Base-by-base conservation (phyloP, 108 stramenopile species). In the Chaetoceros tenuissimus region DNA sequence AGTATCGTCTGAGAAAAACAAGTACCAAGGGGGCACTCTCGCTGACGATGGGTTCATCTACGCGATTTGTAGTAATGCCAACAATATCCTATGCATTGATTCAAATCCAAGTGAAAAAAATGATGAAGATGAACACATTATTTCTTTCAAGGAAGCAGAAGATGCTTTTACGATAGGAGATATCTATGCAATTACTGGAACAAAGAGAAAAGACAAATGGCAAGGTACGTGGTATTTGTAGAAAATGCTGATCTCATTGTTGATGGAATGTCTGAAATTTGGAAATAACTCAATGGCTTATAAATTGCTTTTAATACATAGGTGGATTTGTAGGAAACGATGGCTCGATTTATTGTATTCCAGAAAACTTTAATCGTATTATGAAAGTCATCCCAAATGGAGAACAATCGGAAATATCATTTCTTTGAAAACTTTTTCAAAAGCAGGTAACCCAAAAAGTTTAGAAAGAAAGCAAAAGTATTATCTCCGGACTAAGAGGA, bases 11-110 rank as follows among this genome's bases (percentile, higher is more conserved):
- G 71, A 68, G 31, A 87, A 84, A 59, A 93, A 93, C 30, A 90
- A 94, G 60, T 94, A 82, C 73, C 89, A 94, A 63, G 87, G 87
- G 27, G 92, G 82, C 21, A 63, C 82, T 2, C 30, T 85, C 53
- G 75, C 60, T 28, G 53, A 73, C 10, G 88, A 94, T 62, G 78
- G 77, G 29, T 80, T 69, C 51, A 72, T 94, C 21, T 94, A 89
- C 47, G 79, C 75, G 26, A 78, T 94, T 24, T 88, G 88, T 10
- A 73, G 80, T 44, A 68, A 80, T 55, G 84, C 78, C 25, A 60
- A 62, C 24, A 63, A 70, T 1, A 70, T 89, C 2, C 67, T 83
- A 22, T 46, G 85, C 22, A 88, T 92, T 59, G 75, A 81, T 25
- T 76, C 77, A 22, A 60, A 71, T 24, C 8, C 13, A 40, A 13